phyloP scores from a whole-genome alignment of 163 green algal species.

The Chlorella variabilis region DNA sequence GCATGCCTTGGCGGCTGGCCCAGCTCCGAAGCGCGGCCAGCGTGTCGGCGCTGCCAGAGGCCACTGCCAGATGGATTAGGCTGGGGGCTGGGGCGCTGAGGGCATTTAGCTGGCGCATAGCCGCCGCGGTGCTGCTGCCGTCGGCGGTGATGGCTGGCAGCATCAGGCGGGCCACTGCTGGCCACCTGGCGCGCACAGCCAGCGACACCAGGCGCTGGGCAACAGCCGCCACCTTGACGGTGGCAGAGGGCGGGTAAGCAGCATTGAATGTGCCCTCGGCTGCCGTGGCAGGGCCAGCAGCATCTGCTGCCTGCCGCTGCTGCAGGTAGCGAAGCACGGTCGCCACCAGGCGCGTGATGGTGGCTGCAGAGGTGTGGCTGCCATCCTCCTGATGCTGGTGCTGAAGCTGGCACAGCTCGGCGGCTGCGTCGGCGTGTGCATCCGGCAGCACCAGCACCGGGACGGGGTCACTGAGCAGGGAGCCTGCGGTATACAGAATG shows the following conservation, averaged over 20 bases:
- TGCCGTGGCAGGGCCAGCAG: neutral
- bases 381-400: neutral
- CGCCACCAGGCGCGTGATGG: neutral
- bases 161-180: neutral
- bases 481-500: neutral
- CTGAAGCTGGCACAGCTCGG: slow-evolving; percentile 11
- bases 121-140: neutral
- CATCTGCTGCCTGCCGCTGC: neutral
- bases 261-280: neutral
- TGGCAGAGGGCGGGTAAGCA: neutral
- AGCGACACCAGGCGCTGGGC: neutral
- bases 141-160: slow-evolving; percentile 3
- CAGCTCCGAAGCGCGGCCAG: neutral
- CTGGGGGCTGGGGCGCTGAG: neutral
- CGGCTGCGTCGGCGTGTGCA: neutral
- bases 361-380: neutral
- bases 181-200: neutral
- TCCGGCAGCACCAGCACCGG: slow-evolving; percentile 6
- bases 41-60: neutral
- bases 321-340: neutral
- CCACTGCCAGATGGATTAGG: neutral
- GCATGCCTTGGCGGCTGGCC: neutral
- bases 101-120: neutral
- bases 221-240: neutral
- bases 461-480: neutral